These are phyloP conservation scores for Nakazawaea peltata DNA, from an alignment of 805 yeast species.

Conservation along the genomic window DNA sequence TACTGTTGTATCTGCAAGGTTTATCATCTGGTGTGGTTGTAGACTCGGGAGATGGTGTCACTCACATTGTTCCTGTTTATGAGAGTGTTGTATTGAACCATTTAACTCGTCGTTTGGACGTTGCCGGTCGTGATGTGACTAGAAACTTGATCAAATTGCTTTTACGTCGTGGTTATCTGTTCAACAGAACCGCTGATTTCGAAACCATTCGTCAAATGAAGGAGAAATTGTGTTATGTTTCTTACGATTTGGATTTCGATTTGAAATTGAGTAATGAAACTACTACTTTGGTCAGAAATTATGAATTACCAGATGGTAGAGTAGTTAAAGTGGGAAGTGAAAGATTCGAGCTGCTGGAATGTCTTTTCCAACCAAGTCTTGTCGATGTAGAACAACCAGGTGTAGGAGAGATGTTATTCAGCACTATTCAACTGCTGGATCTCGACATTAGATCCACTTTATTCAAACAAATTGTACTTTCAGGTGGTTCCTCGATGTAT, in stretches of 20 bases:
- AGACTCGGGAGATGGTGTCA: slow-evolving; percentile 98
- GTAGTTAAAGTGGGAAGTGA: slow-evolving; percentile 90
- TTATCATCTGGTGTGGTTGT: slow-evolving; percentile 95
- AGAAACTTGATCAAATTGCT: slow-evolving; percentile 85
- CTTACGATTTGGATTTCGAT: slow-evolving; percentile 89
- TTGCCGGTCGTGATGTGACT: slow-evolving; percentile 98
- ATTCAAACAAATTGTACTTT: slow-evolving; percentile 85
- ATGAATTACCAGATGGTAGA: slow-evolving; percentile 96
- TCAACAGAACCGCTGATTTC: slow-evolving; percentile 97
- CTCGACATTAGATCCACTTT: slow-evolving; percentile 85
- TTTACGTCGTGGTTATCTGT: slow-evolving; percentile 94
- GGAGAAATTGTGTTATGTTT: slow-evolving; percentile 91
- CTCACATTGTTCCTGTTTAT: slow-evolving; percentile 96
- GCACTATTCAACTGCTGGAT: slow-evolving; percentile 91
- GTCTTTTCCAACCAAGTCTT: slow-evolving; percentile 90
- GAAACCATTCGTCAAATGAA: slow-evolving; percentile 98
- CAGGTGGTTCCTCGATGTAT: slow-evolving; percentile 98
- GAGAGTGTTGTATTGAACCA: slow-evolving; percentile 96
- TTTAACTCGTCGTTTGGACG: slow-evolving; percentile 84
- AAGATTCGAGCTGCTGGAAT: slow-evolving; percentile 94
- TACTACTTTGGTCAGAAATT: slow-evolving; percentile 85
- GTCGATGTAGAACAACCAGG: slow-evolving; percentile 98
- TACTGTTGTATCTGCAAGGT: slow-evolving; percentile 96
- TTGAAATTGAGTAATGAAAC: slow-evolving; percentile 84
- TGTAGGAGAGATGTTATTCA: slow-evolving; percentile 85